A percentile compares a stretch with the other conserved stretches of the same genome.
Evolutionary conservation across 2,329 filamentous ascomycete species (phyloP).

Genomic region (Paraphoma sp.): DNA sequence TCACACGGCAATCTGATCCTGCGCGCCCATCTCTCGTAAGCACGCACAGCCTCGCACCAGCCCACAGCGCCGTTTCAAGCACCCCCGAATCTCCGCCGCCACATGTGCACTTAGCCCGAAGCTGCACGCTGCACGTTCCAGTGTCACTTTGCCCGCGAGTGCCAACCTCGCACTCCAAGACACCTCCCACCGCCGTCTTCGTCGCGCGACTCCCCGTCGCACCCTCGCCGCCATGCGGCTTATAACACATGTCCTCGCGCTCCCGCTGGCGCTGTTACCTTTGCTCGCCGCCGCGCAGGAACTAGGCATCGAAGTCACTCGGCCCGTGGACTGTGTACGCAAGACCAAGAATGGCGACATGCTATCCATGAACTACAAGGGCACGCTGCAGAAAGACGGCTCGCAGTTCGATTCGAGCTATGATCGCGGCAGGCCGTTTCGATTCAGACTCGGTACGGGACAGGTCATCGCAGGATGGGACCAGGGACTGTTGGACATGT

Average conservation of each 20-base stretch:
- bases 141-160: conserved; percentile 5
- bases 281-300: conserved; percentile 29
- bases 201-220: background rate
- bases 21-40: background rate
- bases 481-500: conserved; percentile 89
- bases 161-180: conserved; percentile 6
- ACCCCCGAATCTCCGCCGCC: conserved; percentile 15
- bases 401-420: conserved; percentile 85
- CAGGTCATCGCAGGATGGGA: conserved; percentile 97
- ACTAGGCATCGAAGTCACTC: conserved; percentile 52
- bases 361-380: conserved; percentile 58
- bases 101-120: background rate
- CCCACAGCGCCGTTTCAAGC: conserved; percentile 9
- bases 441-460: conserved; percentile 78
- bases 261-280: conserved; percentile 29
- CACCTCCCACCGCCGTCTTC: conserved; percentile 1
- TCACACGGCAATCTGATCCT: conserved; percentile 1
- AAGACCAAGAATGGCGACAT: conserved; percentile 55
- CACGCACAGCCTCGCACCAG: conserved; percentile 9
- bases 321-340: conserved; percentile 51
- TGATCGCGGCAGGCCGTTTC: conserved; percentile 76
- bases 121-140: background rate
- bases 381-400: conserved; percentile 64
- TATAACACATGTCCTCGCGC: conserved; percentile 26
- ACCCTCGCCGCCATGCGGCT: conserved; percentile 35